Evolutionary conservation across 2,329 filamentous ascomycete genomes (phyloP), one percentile per base, ranked within the genome.

Genomic region (Davidsoniella virescens): DNA sequence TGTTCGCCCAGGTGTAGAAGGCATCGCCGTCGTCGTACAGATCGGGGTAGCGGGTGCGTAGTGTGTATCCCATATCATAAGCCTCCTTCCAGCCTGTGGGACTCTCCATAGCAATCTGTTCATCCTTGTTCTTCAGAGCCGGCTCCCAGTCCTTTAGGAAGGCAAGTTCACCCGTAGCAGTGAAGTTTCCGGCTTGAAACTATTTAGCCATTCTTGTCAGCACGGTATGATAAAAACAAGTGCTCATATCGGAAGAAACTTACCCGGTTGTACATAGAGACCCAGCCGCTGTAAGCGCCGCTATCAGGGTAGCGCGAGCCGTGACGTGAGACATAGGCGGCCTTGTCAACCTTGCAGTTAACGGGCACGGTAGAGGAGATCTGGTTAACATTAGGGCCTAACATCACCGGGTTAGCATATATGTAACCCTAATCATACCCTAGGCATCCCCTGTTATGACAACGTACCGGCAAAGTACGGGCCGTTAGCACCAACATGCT

Each of bases 1-100:
- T 73, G 59, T 83, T 84, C 16, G 76, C 71, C 75, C 76, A 84
- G 5, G 79, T 70, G 7, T 71, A 65, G 56, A 82, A 80, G 7
- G 65, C 58, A 4, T 69, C 64, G 5, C 69, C 68, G 47, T 71
- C 66, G 1, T 59, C 56, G 55, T 75, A 74, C 16, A 82, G 66
- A 37, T 70, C 60, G 0, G 69, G 67, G 51, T 71, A 71, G 47
- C 67, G 65, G 1, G 67, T 72, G 40, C 70, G 62, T 47, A 76
- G 64, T 2, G 64, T 64, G 50, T 75, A 72, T 5, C 74, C 75
- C 61, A 78, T 64, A 52, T 75, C 72, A 39, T 71, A 68, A 0
- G 72, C 62, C 59, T 83, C 80, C 55, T 79, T 78, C 57, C 74
- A 76, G 0, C 80, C 80, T 1, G 78, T 80, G 5, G 72, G 65